These are phyloP conservation scores for Amyloporia xantha DNA, from an alignment of 768 basidiomycete genomes.

Conservation along the genomic window DNA sequence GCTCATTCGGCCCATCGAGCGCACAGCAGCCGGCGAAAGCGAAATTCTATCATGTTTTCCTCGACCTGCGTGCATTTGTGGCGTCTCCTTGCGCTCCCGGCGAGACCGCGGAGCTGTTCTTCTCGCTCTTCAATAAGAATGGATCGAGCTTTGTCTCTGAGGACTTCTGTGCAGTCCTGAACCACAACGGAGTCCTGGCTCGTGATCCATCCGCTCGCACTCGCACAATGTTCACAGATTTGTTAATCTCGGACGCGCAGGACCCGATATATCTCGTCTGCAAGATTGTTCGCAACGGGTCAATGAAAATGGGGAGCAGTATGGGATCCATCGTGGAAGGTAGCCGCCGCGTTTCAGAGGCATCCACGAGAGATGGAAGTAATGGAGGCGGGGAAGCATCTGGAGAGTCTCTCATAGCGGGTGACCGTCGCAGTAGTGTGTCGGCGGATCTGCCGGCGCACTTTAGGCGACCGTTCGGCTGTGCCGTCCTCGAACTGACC, in stretches of 20 bases:
- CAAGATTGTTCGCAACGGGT: constrained; percentile 82
- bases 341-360: constrained; percentile 51
- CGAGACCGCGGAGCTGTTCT: constrained; percentile 89
- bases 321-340: constrained; percentile 42
- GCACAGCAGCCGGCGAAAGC: constrained; percentile 23
- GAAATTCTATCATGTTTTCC: constrained; percentile 84
- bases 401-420: constrained; percentile 1
- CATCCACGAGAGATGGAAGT: constrained; percentile 30
- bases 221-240: constrained; percentile 84
- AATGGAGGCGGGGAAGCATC: constrained; percentile 4
- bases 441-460: constrained; percentile 34
- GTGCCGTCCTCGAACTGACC: constrained; percentile 83
- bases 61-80: constrained; percentile 89
- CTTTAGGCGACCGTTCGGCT: constrained; percentile 90
- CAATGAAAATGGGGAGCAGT: constrained; percentile 64
- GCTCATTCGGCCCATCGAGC: constrained; percentile 28
- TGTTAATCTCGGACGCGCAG: constrained; percentile 80
- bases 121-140: constrained; percentile 85
- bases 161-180: constrained; percentile 84
- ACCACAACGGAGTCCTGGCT: constrained; percentile 86
- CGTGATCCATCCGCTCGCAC: constrained; percentile 70
- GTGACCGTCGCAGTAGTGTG: constrained; percentile 19
- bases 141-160: constrained; percentile 87
- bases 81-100: constrained; percentile 86
- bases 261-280: constrained; percentile 88